Base-by-base conservation (phyloP, 129 eudicot species). In the Helianthus tuberosus region DNA sequence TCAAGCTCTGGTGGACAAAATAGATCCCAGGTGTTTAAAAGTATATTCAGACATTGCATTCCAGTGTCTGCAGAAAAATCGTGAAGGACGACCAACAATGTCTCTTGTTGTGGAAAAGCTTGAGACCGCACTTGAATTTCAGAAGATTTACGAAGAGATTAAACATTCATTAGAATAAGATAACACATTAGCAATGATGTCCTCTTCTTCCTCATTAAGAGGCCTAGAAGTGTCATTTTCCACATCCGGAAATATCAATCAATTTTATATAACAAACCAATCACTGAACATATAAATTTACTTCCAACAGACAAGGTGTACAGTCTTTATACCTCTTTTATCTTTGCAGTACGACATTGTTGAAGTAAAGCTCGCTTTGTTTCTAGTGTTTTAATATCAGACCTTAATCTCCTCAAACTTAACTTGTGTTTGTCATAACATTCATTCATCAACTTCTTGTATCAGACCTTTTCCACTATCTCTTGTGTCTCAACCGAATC, bases 401-500 rank as follows among this genome's bases (percentile, higher is more conserved):
- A 20, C 23, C 23, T 20, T 20, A 20, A 20, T 20, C 23, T 20
- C 23, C 23, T 20, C 23, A 20, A 20, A 20, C 23, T 20, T 20
- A 20, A 20, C 23, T 20, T 20, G 23, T 20, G 23, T 20, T 20
- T 20, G 23, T 20, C 23, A 20, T 20, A 0, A 20, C 23, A 20
- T 20, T 0, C 23, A 20, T 20, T 20, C 23, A 20, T 20, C 23
- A 20, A 20, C 23, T 20, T 20, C 23, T 20, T 20, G 0, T 20
- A 0, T 20, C n/a, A n/a, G n/a, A n/a, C n/a, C 46, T 66, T 81
- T 3, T 71, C 85, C 49, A 58, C 49, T 50, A 73, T 74, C 71
- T 63, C 82, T 39, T 73, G 15, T 3, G 54, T 62, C 75, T 60
- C 82, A 57, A 73, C 67, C 55, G 75, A 53, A 57, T 47, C 74